Conservation (phyloP, 179 eudicot species). For the Beta corolliflora region DNA sequence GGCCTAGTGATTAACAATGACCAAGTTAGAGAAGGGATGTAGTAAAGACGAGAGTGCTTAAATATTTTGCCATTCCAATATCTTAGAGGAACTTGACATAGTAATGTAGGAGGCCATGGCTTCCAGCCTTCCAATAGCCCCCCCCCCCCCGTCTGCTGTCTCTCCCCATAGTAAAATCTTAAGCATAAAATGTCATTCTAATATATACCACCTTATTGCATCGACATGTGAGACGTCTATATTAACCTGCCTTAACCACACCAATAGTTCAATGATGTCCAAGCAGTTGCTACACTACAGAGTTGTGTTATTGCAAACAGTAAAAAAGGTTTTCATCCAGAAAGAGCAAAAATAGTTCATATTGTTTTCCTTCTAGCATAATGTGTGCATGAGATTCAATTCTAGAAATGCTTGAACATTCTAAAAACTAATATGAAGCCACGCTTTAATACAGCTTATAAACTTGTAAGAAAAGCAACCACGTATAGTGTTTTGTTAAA, state of each 20-base stretch:
- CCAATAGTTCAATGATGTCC: neutral
- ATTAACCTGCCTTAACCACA: neutral
- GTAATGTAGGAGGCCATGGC: neutral
- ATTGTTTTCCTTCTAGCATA: neutral
- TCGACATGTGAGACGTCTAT: neutral
- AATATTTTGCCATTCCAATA: neutral
- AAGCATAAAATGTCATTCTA: neutral
- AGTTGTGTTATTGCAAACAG: neutral
- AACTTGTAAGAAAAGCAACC: neutral
- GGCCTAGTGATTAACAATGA: conserved; percentile 44
- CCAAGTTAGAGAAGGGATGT: conserved; percentile 5
- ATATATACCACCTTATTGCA: neutral
- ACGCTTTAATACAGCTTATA: neutral
- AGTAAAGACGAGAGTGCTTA: neutral
- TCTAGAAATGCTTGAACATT: neutral
- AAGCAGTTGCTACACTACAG: neutral
- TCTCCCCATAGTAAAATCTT: neutral
- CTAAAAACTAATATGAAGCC: neutral
- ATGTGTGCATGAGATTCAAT: neutral
- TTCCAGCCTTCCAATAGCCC: neutral
- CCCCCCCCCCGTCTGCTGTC: neutral
- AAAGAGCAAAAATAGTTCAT: neutral
- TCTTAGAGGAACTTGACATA: neutral
- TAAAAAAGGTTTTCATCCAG: neutral
- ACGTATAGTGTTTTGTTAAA: neutral